Evolutionary conservation across 2,329 filamentous ascomycete genomes (phyloP).

Genomic region (Aschersonia sp.): DNA sequence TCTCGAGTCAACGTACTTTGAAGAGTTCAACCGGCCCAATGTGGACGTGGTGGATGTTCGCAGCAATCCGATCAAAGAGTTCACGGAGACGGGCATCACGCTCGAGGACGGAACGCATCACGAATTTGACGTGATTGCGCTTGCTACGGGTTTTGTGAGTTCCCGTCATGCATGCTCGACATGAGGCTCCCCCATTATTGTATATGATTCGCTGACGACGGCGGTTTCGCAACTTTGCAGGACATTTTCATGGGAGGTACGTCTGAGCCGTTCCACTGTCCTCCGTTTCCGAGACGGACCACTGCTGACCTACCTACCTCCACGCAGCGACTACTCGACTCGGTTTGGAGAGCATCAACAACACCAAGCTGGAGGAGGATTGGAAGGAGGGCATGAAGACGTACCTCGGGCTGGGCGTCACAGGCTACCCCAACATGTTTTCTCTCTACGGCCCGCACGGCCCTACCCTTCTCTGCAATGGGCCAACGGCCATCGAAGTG

Average conservation of each 20-base stretch:
- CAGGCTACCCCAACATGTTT: conserved; percentile 36
- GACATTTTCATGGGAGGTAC: background rate
- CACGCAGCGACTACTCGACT: conserved; percentile 26
- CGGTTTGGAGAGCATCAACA: conserved; percentile 24
- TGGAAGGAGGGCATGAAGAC: conserved; percentile 26
- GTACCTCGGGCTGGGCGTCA: conserved; percentile 28
- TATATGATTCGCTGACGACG: too few relatives aligned
- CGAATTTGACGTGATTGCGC: conserved; percentile 27
- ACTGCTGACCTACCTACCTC: background rate
- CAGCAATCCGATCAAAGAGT: conserved; percentile 23
- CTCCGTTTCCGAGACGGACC: too few relatives aligned
- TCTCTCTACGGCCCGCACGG: conserved; percentile 41
- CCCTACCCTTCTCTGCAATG: conserved; percentile 41
- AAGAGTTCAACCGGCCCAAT: conserved; percentile 28
- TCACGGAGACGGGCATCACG: conserved; percentile 25
- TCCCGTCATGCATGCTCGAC: background rate
- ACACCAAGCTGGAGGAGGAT: conserved; percentile 22
- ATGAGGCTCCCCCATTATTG: too few relatives aligned
- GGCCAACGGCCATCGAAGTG: conserved; percentile 36
- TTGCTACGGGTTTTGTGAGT: conserved; percentile 29
- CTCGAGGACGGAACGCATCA: conserved; percentile 24
- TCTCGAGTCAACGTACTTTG: conserved; percentile 28
- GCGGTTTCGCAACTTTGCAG: background rate
- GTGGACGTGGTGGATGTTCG: conserved; percentile 28
- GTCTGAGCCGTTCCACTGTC: background rate